A percentile compares a stretch with the other conserved stretches of the same genome.
Conservation (phyloP, 768 basidiomycete genomes). For the Agaricus blazei region DNA sequence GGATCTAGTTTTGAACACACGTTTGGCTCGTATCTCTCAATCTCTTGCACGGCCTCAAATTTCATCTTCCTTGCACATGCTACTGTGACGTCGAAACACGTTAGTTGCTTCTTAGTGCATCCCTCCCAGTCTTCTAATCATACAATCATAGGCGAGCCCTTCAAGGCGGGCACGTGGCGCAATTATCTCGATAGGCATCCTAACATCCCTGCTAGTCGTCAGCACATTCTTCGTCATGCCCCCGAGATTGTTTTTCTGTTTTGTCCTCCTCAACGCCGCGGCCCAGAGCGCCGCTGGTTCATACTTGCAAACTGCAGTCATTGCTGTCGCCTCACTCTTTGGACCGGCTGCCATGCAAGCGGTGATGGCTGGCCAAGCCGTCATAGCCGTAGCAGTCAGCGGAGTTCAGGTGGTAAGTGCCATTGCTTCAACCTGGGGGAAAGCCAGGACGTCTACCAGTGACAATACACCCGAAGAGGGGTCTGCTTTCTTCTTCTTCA, state of each 20-base stretch:
- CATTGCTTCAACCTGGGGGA: constrained; percentile 47
- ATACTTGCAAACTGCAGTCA: constrained; percentile 72
- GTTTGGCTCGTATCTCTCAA: constrained; percentile 65
- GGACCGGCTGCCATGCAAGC: constrained; percentile 69
- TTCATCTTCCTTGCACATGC: constrained; percentile 72
- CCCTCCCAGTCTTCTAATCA: background rate
- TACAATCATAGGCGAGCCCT: constrained; percentile 44
- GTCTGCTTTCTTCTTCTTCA: constrained; percentile 74
- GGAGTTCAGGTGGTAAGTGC: constrained; percentile 69
- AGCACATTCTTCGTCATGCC: constrained; percentile 58
- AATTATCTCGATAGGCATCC: constrained; percentile 43
- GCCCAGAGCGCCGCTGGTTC: constrained; percentile 58
- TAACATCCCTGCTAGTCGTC: constrained; percentile 56
- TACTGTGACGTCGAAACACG: constrained; percentile 64
- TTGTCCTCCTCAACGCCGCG: constrained; percentile 58
- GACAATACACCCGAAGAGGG: constrained; percentile 53
- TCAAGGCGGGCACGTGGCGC: constrained; percentile 52
- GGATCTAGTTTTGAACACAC: constrained; percentile 51
- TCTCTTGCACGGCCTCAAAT: constrained; percentile 57
- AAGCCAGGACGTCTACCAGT: constrained; percentile 25
- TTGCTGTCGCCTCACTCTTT: constrained; percentile 79
- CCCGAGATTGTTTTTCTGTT: constrained; percentile 55
- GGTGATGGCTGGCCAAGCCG: constrained; percentile 81
- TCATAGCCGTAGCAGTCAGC: constrained; percentile 78
- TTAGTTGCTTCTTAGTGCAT: constrained; percentile 24